Base-by-base conservation (phyloP, 148 eudicot genomes). In the Chenopodium quinoa region DNA sequence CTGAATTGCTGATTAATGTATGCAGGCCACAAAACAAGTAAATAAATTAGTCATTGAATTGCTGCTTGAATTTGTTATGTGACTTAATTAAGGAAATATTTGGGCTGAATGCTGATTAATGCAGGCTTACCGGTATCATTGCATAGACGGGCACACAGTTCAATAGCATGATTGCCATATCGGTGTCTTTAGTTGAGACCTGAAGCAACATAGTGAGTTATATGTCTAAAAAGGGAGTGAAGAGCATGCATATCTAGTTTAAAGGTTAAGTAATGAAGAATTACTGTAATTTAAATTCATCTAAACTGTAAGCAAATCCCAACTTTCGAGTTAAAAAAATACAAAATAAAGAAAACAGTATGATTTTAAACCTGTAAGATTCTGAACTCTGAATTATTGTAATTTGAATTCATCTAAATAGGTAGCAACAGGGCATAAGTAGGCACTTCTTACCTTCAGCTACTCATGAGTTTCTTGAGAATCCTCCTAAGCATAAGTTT, bases 111-210 rank as follows among this genome's bases (percentile, higher is more conserved):
- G 40, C 12, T 37, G 34, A n/a, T 23, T 23, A 27, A 4, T 47
- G 19, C 50, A 25, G 47, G 78, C 89, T 88, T 88, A 94, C 98
- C 47, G 89, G 97, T 73, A 94, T 89, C 98, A 94, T 94, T 72
- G 90, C 95, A 60, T 79, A 94, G 34, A 94, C 84, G 62, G 95
- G 97, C 52, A 91, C 98, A 79, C 91, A 94, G 86, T 94, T 94
- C 69, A 86, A 86, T 20, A 90, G 47, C 86, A 85, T 78, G 79
- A 82, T 85, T 44, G 86, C 89, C 58, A 82, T 83, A n/a, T 79
- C 76, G 20, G 29, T 73, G 71, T 77, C 23, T 66, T 67, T 62
- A 80, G 77, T 58, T 80, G 14, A 85, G 73, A 83, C 82, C 89
- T 91, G 91, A 84, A 87, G 22, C 19, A 25, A 12, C 60, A 54